Evolutionary conservation across 2,329 filamentous ascomycete genomes (phyloP).

Genomic region (Westerdykella ornata): DNA sequence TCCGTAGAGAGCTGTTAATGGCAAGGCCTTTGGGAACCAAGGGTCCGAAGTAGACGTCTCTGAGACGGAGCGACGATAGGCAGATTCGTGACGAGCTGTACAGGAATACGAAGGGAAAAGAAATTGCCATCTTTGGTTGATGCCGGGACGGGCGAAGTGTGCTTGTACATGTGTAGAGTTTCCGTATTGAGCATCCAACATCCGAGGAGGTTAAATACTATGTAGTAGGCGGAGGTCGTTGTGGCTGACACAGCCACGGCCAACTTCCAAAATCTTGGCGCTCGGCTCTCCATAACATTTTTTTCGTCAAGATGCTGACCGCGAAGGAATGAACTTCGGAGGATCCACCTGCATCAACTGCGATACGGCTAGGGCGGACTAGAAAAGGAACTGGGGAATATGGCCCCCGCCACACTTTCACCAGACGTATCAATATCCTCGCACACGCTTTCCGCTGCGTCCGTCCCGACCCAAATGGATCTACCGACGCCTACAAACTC

Average conservation of each 20-base stretch:
- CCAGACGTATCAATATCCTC: constrained; percentile 37
- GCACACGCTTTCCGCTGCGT: constrained; percentile 36
- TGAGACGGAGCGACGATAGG: background rate
- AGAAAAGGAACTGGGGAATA: constrained; percentile 9
- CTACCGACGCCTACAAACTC: constrained; percentile 39
- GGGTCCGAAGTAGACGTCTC: constrained; percentile 5
- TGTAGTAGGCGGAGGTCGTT: too few relatives aligned
- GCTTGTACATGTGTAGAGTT: too few relatives aligned
- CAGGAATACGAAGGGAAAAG: background rate
- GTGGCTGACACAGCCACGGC: too few relatives aligned
- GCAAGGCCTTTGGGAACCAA: constrained; percentile 15
- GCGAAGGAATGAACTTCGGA: background rate
- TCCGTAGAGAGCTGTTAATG: constrained; percentile 12
- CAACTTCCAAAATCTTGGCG: constrained; percentile 3
- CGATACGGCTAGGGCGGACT: background rate
- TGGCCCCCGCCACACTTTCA: constrained; percentile 31
- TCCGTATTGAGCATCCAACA: too few relatives aligned
- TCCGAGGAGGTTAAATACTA: too few relatives aligned
- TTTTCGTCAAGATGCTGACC: background rate
- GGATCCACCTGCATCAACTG: background rate
- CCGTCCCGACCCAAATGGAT: constrained; percentile 32
- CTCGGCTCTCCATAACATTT: background rate
- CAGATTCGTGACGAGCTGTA: constrained; percentile 11
- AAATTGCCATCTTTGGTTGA: too few relatives aligned
- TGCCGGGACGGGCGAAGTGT: too few relatives aligned